These are phyloP conservation scores for Aspergillus versicolor DNA, from an alignment of 2,329 filamentous ascomycete genomes.

Conservation along the genomic window DNA sequence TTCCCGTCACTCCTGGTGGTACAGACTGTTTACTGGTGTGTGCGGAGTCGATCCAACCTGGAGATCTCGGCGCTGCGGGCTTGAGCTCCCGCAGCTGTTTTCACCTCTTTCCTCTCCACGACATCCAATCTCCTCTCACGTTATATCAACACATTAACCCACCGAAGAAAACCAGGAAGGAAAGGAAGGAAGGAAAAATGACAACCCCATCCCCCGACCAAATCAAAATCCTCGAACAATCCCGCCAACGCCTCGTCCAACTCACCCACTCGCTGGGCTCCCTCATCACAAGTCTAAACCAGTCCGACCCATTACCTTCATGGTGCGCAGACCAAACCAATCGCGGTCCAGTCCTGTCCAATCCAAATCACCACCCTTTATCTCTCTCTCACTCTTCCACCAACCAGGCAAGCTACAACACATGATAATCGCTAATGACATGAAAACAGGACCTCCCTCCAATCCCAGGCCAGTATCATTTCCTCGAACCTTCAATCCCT, in stretches of 20 bases:
- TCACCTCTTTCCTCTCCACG: not conserved
- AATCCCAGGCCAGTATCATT: constrained; percentile 70
- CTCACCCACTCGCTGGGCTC: constrained; percentile 68
- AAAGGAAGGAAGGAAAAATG: constrained; percentile 27
- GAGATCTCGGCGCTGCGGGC: not conserved
- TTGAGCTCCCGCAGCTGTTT: not conserved
- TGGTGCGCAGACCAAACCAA: constrained; percentile 41
- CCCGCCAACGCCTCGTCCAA: constrained; percentile 66
- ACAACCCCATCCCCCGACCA: constrained; percentile 41
- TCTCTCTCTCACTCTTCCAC: constrained; percentile 32
- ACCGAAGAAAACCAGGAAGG: not conserved
- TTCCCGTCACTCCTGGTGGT: too few species aligned
- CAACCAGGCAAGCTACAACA: not conserved
- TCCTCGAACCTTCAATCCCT: constrained; percentile 68
- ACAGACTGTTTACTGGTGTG: not conserved
- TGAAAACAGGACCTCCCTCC: constrained; percentile 63
- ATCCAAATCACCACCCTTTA: not conserved
- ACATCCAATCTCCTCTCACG: not conserved
- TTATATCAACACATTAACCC: not conserved
- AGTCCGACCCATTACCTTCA: constrained; percentile 65
- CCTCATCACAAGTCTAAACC: constrained; percentile 60
- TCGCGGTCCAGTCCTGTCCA: too few species aligned
- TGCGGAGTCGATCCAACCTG: not conserved
- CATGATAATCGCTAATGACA: not conserved
- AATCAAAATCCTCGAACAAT: constrained; percentile 67